phyloP scores from a whole-genome alignment of 2,329 filamentous ascomycete genomes.

The Metarhizium humberi region DNA sequence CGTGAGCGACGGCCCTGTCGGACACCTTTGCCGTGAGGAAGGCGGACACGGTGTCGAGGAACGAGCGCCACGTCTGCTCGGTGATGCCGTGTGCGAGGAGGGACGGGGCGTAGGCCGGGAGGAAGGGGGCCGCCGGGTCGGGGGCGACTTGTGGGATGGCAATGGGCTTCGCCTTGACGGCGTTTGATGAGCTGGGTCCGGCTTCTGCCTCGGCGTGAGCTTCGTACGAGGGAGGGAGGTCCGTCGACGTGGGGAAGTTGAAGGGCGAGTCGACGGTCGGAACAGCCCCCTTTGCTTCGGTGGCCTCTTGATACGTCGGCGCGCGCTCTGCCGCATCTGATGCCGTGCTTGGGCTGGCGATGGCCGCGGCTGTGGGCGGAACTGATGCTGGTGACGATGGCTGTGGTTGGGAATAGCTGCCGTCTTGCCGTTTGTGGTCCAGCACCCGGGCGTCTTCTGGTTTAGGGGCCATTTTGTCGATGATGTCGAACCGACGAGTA shows the following conservation, averaged over 20 bases:
- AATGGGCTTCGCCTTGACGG: slow-evolving; percentile 18
- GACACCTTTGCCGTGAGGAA: slow-evolving; percentile 36
- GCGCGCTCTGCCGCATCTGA: not conserved
- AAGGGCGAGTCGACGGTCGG: slow-evolving; percentile 21
- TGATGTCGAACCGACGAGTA: no score
- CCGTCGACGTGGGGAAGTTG: slow-evolving; percentile 25
- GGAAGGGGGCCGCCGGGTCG: slow-evolving; percentile 25
- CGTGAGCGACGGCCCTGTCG: slow-evolving; percentile 32
- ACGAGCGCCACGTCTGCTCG: slow-evolving; percentile 22
- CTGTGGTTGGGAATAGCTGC: not conserved
- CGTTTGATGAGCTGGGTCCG: not conserved
- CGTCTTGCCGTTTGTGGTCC: slow-evolving; percentile 2
- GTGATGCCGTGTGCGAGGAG: slow-evolving; percentile 30
- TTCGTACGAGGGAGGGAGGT: slow-evolving; percentile 20
- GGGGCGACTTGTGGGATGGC: slow-evolving; percentile 31
- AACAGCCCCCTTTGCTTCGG: not conserved
- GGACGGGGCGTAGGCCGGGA: slow-evolving; percentile 26
- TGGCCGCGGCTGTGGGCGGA: not conserved
- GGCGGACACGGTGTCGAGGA: slow-evolving; percentile 31
- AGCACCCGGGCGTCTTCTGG: not conserved
- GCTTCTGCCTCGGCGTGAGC: not conserved
- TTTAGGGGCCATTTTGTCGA: not conserved
- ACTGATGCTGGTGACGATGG: not conserved
- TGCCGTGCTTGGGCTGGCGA: not conserved
- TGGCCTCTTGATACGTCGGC: slow-evolving; percentile 6